Evolutionary conservation across 2,329 filamentous ascomycete genomes (phyloP).

Genomic region (Talaromyces pinophilus): DNA sequence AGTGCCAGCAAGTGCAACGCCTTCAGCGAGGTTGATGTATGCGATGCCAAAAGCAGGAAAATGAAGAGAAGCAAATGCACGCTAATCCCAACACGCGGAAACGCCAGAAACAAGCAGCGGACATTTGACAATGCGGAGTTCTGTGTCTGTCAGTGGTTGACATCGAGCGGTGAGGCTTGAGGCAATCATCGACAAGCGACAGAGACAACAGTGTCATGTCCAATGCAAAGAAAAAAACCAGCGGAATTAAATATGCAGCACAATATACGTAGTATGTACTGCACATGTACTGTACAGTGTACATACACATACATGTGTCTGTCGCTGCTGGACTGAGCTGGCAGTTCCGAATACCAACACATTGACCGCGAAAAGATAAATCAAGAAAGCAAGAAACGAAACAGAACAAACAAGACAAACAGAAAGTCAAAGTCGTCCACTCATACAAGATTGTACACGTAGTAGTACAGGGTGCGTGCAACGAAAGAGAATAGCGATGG

Average conservation of each 20-base stretch:
- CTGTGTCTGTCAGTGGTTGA: slow-evolving; percentile 4
- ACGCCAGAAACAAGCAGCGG: slow-evolving; percentile 10
- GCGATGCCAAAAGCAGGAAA: slow-evolving; percentile 11
- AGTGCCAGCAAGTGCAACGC: not conserved
- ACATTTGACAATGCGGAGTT: not conserved
- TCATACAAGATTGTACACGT: slow-evolving; percentile 23
- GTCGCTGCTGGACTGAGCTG: slow-evolving; percentile 19
- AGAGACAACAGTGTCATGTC: not conserved
- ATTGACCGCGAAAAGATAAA: not conserved
- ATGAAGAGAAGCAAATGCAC: slow-evolving; percentile 9
- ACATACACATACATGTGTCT: slow-evolving; percentile 11
- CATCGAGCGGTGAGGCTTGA: slow-evolving; percentile 16
- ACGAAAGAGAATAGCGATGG: slow-evolving; percentile 7
- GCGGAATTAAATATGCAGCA: slow-evolving; percentile 5
- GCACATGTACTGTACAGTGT: slow-evolving; percentile 9
- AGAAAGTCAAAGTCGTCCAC: slow-evolving; percentile 17
- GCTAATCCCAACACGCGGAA: slow-evolving; percentile 9
- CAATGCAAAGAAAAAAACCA: not conserved
- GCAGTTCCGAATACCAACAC: not conserved
- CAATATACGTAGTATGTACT: slow-evolving; percentile 9
- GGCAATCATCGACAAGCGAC: not conserved
- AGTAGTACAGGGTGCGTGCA: slow-evolving; percentile 17
- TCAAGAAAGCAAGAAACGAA: not conserved
- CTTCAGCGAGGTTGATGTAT: not conserved
- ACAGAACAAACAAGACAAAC: slow-evolving; percentile 3